Conservation (phyloP, 306 rosid genomes). For the Trifolium repens region DNA sequence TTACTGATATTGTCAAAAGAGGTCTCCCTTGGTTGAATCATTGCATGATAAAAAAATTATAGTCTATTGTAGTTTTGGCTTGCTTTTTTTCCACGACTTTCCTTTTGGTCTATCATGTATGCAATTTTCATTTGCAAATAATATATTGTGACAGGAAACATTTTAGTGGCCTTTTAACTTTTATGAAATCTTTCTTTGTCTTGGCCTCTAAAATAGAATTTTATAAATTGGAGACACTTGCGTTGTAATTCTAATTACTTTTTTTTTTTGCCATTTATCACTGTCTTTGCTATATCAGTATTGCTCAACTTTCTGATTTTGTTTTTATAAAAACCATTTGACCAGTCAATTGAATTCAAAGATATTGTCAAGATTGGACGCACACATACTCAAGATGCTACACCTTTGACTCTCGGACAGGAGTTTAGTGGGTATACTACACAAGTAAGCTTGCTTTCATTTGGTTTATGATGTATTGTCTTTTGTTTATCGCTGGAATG, state of each 20-base stretch:
- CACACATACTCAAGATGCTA: slow-evolving; percentile 98
- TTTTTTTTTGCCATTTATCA: not conserved
- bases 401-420: slow-evolving; percentile 98
- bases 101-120: slow-evolving; percentile 25
- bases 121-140: slow-evolving; percentile 33
- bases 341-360: slow-evolving; percentile 87
- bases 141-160: slow-evolving; percentile 10
- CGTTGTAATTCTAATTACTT: slow-evolving; percentile 11
- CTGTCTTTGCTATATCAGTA: not conserved
- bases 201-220: slow-evolving; percentile 13
- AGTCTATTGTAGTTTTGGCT: slow-evolving; percentile 28
- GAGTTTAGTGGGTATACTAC: slow-evolving; percentile 98
- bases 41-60: slow-evolving; percentile 12
- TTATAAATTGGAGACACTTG: slow-evolving; percentile 15
- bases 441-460: slow-evolving; percentile 64
- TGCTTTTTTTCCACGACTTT: slow-evolving; percentile 5
- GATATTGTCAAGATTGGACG: slow-evolving; percentile 98
- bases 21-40: slow-evolving; percentile 18
- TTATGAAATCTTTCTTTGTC: not conserved
- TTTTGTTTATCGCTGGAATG: slow-evolving; percentile 19
- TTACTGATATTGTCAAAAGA: not conserved
- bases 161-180: slow-evolving; percentile 8
- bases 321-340: slow-evolving; percentile 1
- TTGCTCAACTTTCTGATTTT: not conserved
- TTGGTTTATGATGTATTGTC: slow-evolving; percentile 12